Evolutionary conservation across 139 green algal genomes (phyloP).

Genomic region (Chlamydomonas eustigma): DNA sequence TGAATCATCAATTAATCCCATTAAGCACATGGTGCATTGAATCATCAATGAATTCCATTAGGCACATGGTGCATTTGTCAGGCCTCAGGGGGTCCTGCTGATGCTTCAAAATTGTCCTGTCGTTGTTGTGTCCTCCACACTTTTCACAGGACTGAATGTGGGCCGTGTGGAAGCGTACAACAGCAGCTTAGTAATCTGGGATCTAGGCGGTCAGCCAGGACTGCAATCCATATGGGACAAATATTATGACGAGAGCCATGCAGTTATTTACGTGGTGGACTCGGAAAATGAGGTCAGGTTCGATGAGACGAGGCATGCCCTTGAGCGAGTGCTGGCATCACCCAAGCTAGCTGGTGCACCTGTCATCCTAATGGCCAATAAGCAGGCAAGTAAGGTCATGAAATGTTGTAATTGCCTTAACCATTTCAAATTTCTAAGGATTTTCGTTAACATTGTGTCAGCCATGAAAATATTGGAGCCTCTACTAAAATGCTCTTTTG

Average conservation of each 20-base stretch:
- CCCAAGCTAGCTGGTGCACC: conserved; percentile 74
- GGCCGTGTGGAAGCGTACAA: conserved; percentile 60
- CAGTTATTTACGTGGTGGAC: conserved; percentile 88
- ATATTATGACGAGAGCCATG: conserved; percentile 90
- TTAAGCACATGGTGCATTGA: neutral
- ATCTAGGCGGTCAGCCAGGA: conserved; percentile 76
- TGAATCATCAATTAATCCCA: neutral
- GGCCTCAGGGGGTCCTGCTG: neutral
- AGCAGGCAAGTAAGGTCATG: too few species aligned
- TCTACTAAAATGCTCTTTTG: too few species aligned
- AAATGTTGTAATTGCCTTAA: too few species aligned
- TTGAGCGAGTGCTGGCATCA: conserved; percentile 60
- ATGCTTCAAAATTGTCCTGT: neutral
- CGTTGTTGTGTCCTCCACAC: neutral
- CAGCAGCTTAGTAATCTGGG: conserved; percentile 82
- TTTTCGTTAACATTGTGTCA: too few species aligned
- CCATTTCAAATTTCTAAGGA: too few species aligned
- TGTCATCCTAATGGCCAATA: conserved; percentile 91
- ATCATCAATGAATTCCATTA: neutral
- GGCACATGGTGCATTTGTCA: neutral
- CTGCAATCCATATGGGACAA: conserved; percentile 95
- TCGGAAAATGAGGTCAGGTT: conserved; percentile 45
- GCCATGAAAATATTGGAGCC: too few species aligned
- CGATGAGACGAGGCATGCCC: conserved; percentile 54
- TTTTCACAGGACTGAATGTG: conserved; percentile 72